Percentiles rank a stretch among this genome's conserved stretches.
phyloP scores from a whole-genome alignment of 129 eudicot genomes.

The Heracleum sosnowskyi region DNA sequence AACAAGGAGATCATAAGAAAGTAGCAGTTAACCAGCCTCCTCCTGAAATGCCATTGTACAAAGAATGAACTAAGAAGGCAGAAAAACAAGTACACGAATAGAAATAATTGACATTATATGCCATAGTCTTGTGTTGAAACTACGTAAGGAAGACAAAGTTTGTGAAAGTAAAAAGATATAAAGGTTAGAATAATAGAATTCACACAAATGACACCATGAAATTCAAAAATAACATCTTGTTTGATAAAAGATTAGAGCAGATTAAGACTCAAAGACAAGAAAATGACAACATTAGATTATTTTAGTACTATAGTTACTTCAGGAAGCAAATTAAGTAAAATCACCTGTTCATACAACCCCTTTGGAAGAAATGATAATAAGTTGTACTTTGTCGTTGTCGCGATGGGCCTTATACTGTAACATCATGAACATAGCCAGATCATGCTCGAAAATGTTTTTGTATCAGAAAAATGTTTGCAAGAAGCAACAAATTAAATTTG shows the following conservation, averaged over 20 bases:
- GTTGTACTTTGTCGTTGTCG: conserved; percentile 98
- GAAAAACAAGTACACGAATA: neutral
- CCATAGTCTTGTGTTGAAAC: neutral
- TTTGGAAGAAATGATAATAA: conserved; percentile 77
- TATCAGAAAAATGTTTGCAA: neutral
- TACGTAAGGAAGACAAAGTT: neutral
- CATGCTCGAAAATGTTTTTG: neutral
- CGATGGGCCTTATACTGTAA: neutral
- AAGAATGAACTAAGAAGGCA: conserved; percentile 22
- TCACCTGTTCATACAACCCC: conserved; percentile 95
- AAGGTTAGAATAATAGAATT: neutral
- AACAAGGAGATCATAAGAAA: conserved; percentile 88
- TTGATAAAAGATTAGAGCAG: neutral
- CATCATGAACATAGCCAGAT: neutral
- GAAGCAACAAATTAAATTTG: neutral
- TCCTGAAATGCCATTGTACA: conserved; percentile 76
- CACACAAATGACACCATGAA: neutral
- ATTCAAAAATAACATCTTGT: neutral
- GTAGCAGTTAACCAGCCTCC: conserved; percentile 95
- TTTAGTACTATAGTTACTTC: neutral
- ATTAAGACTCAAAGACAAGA: neutral
- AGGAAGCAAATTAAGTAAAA: conserved; percentile 7
- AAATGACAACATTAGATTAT: neutral
- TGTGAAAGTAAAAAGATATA: neutral
- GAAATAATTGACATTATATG: neutral